Percentiles rank a stretch among this genome's conserved stretches.
phyloP scores from a whole-genome alignment of 306 rosid species.

The Cucurbita maxima region DNA sequence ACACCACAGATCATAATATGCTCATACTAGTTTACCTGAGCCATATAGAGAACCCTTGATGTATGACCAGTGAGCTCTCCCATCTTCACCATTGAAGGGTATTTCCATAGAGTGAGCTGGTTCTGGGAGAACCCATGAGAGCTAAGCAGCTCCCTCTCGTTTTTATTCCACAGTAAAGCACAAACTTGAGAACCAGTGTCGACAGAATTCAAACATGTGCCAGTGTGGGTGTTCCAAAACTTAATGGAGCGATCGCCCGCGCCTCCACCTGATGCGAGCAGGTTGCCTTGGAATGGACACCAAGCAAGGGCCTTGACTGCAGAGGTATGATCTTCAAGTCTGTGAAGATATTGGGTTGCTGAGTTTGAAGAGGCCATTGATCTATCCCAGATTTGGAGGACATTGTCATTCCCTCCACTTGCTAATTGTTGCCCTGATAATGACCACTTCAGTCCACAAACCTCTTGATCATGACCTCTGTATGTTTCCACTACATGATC shows the following conservation, averaged over 20 bases:
- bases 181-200: constrained; percentile 72
- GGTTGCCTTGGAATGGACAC: constrained; percentile 72
- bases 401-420: constrained; percentile 67
- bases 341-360: constrained; percentile 52
- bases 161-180: constrained; percentile 58
- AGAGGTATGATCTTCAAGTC: constrained; percentile 49
- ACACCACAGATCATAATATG: not conserved
- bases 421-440: constrained; percentile 59
- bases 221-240: constrained; percentile 72
- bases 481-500: constrained; percentile 52
- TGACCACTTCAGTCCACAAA: constrained; percentile 74
- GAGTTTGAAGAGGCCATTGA: constrained; percentile 40
- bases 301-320: constrained; percentile 73
- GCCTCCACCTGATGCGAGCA: constrained; percentile 61
- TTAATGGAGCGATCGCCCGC: constrained; percentile 53
- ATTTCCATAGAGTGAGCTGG: constrained; percentile 70
- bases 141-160: constrained; percentile 77
- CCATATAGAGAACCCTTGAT: constrained; percentile 63
- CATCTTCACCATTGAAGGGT: constrained; percentile 70
- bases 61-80: constrained; percentile 71
- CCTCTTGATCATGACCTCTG: constrained; percentile 58
- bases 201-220: constrained; percentile 55
- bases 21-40: constrained; percentile 14
- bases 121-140: constrained; percentile 68
- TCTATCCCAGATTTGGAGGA: constrained; percentile 60